Evolutionary conservation across 352 stramenopile genomes (phyloP), one percentile per base, ranked within the genome.

Genomic region (Blastocystis sp.): DNA sequence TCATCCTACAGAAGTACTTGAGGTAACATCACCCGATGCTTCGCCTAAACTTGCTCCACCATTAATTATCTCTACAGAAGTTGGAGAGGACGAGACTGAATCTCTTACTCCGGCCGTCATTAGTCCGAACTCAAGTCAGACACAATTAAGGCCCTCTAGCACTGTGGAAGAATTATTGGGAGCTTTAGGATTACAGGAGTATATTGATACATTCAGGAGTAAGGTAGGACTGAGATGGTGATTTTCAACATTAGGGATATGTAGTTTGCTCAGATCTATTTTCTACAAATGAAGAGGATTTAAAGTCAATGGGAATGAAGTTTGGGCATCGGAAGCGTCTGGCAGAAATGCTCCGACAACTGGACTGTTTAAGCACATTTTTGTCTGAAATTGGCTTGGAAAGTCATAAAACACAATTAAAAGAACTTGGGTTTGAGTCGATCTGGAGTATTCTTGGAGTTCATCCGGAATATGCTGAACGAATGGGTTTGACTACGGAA

Each of bases 241-340:
- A 33, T 4, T n/a, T 84, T 19, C 54, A 5, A 40, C 6, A 33
- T n/a, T 68, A 84, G 73, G 73, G 73, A 19, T 84, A 69, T n/a
- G n/a, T 33, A 37, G 30, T 40, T 15, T 84, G 73, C 33, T 42
- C 27, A 37, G 73, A 84, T 42, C 73, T 84, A 5, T 84, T 66
- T 42, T 27, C 73, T 11, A 35, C 68, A 19, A 68, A 33, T 33
- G 73, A 84, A 42, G 53, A 64, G n/a, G 73, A 84, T 48, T 84
- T 62, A 13, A 84, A 84, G 53, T 33, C 24, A 13, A 84, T 84
- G 73, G 54, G 54, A 19, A 33, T 84, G 73, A 84, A 84, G 51
- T 84, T 84, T 57, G 73, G 73, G 4, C 73, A 84, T 64, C 73
- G 73, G 7, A 84, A 84, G 51, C 51, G 73, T 1, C 73, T 84